Evolutionary conservation across 164 flowering plant genomes (phyloP), one percentile per base, ranked within the genome.

Genomic region (Aristolochia contorta): DNA sequence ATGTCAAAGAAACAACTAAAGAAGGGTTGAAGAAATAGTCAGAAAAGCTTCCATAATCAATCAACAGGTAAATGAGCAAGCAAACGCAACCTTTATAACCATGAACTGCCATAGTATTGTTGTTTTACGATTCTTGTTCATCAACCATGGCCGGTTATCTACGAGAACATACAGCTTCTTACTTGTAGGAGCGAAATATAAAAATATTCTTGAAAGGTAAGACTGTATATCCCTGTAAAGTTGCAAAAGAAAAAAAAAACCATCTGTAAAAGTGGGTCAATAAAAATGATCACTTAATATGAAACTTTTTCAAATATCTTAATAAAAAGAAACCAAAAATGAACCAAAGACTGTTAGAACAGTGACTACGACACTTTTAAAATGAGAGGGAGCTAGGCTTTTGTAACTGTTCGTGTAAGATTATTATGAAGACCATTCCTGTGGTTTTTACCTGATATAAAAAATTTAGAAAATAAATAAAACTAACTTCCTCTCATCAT

Each of bases 171-270:
- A 24, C 58, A 74, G 60, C 21, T 58, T 67, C n/a, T 54, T 32
- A 58, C 69, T 67, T 46, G 43, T 30, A 51, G 71, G 57, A n/a
- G 74, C 66, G 50, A 74, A 64, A 54, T 57, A 70, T 61, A 74
- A 27, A 62, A 59, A 67, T 13, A 56, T 52, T 48, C 58, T 65
- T 5, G 77, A 73, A 48, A 73, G 71, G 61, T 70, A 70, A 14
- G 77, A 74, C 55, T 74, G 72, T 64, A 71, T 64, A 60, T 74
- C 74, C 71, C 77, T 74, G 54, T 48, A 65, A 25, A 54, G 20
- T 19, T 25, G 22, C 37, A 21, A 52, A 62, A 52, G 21, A 27
- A 52, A 22, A n/a, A 32, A 7, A 19, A 3, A 32, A n/a, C n/a
- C n/a, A n/a, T 47, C 20, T 30, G 30, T 41, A 22, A 21, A 46